Evolutionary conservation across 495 filamentous ascomycete species (phyloP), one percentile per base, ranked within the genome.

Genomic region (Aspergillus wentii): DNA sequence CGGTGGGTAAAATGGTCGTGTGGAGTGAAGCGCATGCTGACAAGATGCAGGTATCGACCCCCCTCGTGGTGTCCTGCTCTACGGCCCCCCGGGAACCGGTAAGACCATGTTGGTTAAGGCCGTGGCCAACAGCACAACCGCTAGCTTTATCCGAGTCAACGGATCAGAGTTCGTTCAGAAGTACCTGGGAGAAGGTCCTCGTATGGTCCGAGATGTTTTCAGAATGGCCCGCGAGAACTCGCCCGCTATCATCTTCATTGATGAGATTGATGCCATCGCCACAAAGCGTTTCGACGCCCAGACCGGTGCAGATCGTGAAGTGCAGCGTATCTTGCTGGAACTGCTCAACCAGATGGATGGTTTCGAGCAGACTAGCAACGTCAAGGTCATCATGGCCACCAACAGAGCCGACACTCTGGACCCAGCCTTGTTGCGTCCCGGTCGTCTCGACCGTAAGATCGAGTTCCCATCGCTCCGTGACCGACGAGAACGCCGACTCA

Each of bases 361-460:
- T 44, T 98, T 98, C 68, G 92, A 98, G 61, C 92, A 97, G 61
- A 91, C 88, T 2, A 85, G 87, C 65, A 97, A 97, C 58, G 94
- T 98, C 61, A 98, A 98, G 67, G 92, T 98, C 54, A 97, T 98
- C 70, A 98, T 98, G 92, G 92, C 92, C 40, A 98, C 92, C 46
- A 98, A 98, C 69, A 81, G 92, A 49, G 94, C 92, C 33, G 92
- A 98, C 54, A 98, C 94, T 10, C 73, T 98, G 34, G 92, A 98
- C 56, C 92, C 92, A 3, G 92, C 92, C 9, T 68, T 98, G 49
- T 78, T 98, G 31, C 86, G 92, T 41, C 92, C 92, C 14, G 92
- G 92, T 41, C 88, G 92, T 64, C 75, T 98, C 40, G 92, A 98
- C 62, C 78, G 92, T 48, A 98, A 98, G 75, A 98, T 98, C 48